Evolutionary conservation across 257 asterid genomes (phyloP).

Genomic region (Agastache rugosa): DNA sequence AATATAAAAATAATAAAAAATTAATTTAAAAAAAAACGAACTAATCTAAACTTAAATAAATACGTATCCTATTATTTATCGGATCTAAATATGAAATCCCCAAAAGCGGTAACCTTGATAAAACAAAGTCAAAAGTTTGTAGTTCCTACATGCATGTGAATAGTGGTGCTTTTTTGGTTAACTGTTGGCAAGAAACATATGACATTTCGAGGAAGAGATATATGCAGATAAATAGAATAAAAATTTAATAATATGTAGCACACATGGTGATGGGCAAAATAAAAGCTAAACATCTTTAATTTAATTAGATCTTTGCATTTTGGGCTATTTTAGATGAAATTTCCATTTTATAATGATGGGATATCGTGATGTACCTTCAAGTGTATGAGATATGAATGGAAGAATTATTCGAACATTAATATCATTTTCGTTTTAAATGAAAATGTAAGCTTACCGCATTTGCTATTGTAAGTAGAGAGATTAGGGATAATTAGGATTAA

Average conservation of each 20-base stretch:
- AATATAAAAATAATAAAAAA: not conserved
- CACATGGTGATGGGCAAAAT: not conserved
- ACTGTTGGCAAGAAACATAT: slow-evolving; percentile 34
- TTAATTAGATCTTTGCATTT: not conserved
- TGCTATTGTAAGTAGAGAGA: too few relatives aligned
- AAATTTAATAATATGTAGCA: not conserved
- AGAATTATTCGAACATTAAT: too few relatives aligned
- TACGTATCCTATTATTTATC: not conserved
- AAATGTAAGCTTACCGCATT: too few relatives aligned
- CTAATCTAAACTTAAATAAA: not conserved
- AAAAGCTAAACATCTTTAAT: not conserved
- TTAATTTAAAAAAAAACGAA: not conserved
- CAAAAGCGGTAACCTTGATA: not conserved
- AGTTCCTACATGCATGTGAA: slow-evolving; percentile 38
- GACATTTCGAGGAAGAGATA: slow-evolving; percentile 8
- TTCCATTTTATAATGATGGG: not conserved
- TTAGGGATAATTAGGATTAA: too few relatives aligned
- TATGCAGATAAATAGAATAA: not conserved
- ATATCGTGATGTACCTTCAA: too few relatives aligned
- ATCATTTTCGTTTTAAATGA: too few relatives aligned
- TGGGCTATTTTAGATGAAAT: not conserved
- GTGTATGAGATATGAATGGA: too few relatives aligned
- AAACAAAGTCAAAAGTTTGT: slow-evolving; percentile 28
- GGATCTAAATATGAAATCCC: not conserved
- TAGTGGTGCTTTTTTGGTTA: slow-evolving; percentile 26